Evolutionary conservation across 805 yeast species (phyloP).

Genomic region (Ogataea neopini): DNA sequence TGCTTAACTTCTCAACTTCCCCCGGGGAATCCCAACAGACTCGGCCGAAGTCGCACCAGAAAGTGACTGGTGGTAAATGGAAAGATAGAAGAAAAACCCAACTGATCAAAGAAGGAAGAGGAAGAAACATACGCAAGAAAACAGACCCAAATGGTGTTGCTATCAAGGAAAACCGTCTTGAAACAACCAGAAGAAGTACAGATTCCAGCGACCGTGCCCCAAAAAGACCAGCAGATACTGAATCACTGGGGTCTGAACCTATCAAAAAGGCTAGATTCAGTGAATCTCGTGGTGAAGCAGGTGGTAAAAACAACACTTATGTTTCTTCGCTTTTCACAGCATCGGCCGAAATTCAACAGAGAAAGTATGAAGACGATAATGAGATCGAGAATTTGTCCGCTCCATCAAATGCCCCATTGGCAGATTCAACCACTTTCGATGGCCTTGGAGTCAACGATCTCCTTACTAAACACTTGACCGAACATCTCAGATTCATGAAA

Average conservation of each 20-base stretch:
- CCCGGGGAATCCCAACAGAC: constrained; percentile 25
- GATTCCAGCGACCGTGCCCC: neutral
- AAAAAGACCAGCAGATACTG: constrained; percentile 11
- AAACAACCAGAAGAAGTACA: too few relatives aligned
- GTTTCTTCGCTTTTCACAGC: constrained; percentile 86
- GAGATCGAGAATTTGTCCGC: constrained; percentile 31
- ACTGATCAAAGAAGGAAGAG: constrained; percentile 49
- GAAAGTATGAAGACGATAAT: constrained; percentile 37
- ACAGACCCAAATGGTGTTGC: constrained; percentile 21
- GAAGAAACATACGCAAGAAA: constrained; percentile 23
- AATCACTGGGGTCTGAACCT: constrained; percentile 23
- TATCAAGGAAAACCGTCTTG: constrained; percentile 1
- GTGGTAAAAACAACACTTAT: constrained; percentile 61
- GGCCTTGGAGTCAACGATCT: constrained; percentile 67
- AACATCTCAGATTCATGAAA: constrained; percentile 52
- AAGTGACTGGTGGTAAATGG: constrained; percentile 77
- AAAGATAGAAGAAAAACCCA: constrained; percentile 71
- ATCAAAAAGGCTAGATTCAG: constrained; percentile 37
- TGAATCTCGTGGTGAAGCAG: constrained; percentile 52
- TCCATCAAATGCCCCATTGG: constrained; percentile 88
- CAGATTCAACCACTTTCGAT: constrained; percentile 65
- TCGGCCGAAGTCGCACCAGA: constrained; percentile 26
- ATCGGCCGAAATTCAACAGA: constrained; percentile 52
- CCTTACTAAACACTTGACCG: constrained; percentile 55
- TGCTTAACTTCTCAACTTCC: constrained; percentile 67